Evolutionary conservation across 305 asterid species (phyloP), one percentile per base, ranked within the genome.

Genomic region (Andrographis paniculata): DNA sequence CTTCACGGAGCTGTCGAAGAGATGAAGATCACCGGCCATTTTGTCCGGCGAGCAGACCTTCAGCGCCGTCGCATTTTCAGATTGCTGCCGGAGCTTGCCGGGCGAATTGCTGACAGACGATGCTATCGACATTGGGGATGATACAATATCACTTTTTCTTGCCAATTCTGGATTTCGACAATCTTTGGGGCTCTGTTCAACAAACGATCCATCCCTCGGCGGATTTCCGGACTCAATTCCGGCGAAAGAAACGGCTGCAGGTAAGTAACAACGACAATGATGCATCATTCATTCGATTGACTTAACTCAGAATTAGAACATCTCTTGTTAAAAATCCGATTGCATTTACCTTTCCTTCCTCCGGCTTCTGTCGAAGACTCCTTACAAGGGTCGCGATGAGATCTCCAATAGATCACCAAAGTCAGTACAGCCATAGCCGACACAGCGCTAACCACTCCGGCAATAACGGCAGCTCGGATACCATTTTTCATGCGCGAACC

Each of bases 11-110:
- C 42, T 71, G 17, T 78, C 87, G 22, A 74, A 73, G 23, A 87
- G 73, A 50, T 78, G 78, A 45, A 87, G 70, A 53, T 84, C 93
- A 41, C 96, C 95, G 1, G 93, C 89, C 59, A 87, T 69, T 71
- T 78, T 80, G 60, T 78, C 96, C 0, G 95, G 91, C 22, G 96
- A 78, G 69, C 70, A 68, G 52, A 79, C 95, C 63, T 60, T 68
- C 38, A 79, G 72, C 17, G 81, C 60, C 31, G 46, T 63, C 18
- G 83, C 65, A 51, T 48, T 62, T 18, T 67, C 76, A 3, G 75
- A 53, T 43, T 50, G 70, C 18, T 48, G 64, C 52, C 45, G 66
- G 58, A 55, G 52, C 49, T 65, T 66, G 17, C 74, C 46, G 4
- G 84, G 67, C 17, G 79, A 67, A 8, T 68, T 21, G 52, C 42